phyloP scores from a whole-genome alignment of 1,284 basidiomycete genomes.

The Boletus semigastroideus region DNA sequence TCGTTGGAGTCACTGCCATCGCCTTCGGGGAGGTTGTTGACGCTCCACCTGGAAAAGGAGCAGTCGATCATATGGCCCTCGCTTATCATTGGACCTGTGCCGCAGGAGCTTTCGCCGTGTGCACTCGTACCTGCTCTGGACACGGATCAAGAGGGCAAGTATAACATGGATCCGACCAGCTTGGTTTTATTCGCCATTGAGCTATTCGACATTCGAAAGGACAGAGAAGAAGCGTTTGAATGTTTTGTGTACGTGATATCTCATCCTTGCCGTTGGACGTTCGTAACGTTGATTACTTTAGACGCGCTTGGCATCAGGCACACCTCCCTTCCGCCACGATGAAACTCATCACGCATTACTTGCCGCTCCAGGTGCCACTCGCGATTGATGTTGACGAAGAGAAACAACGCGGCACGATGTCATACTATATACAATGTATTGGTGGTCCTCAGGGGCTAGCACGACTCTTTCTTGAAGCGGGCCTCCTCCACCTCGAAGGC shows the following conservation, averaged over 20 bases:
- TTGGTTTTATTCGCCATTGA: slow-evolving; percentile 68
- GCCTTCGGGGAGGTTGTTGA: slow-evolving; percentile 62
- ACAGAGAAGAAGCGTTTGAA: slow-evolving; percentile 74
- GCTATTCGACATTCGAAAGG: slow-evolving; percentile 66
- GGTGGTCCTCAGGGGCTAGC: slow-evolving; percentile 64
- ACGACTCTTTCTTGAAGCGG: slow-evolving; percentile 72
- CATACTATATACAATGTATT: slow-evolving; percentile 62
- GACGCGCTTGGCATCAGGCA: slow-evolving; percentile 77
- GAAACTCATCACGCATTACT: slow-evolving; percentile 67
- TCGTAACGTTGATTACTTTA: slow-evolving; percentile 29
- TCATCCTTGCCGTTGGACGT: background rate
- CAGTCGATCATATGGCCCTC: slow-evolving; percentile 78
- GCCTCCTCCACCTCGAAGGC: slow-evolving; percentile 73
- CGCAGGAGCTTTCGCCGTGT: slow-evolving; percentile 53
- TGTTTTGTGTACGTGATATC: slow-evolving; percentile 63
- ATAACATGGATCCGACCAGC: slow-evolving; percentile 82
- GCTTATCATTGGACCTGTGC: slow-evolving; percentile 70
- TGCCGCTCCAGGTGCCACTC: slow-evolving; percentile 51
- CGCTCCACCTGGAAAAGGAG: slow-evolving; percentile 75
- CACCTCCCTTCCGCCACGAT: slow-evolving; percentile 72
- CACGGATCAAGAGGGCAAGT: slow-evolving; percentile 52
- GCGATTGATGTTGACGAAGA: slow-evolving; percentile 35
- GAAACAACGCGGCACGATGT: slow-evolving; percentile 47
- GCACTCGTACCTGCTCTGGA: slow-evolving; percentile 53
- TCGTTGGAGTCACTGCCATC: slow-evolving; percentile 69